A percentile compares a stretch with the other conserved stretches of the same genome.
Conservation (phyloP, 1,139 yeast species). For the Debaryomyces nepalensis region DNA sequence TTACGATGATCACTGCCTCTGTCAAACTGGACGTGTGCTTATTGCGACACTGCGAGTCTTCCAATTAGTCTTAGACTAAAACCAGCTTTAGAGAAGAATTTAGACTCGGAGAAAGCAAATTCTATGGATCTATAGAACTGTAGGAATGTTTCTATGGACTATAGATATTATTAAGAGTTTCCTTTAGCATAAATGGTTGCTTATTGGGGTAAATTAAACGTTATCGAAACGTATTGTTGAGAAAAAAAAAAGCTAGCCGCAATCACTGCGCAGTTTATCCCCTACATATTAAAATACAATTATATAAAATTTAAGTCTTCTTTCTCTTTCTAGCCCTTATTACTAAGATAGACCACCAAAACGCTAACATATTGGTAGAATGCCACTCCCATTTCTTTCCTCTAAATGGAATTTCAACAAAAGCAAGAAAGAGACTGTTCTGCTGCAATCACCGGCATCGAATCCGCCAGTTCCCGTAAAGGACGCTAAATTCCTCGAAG, state of each 20-base stretch:
- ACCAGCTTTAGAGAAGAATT: too few relatives aligned
- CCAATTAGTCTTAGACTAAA: too few relatives aligned
- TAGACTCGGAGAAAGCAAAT: too few relatives aligned
- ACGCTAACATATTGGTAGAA: constrained; percentile 1
- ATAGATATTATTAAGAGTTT: too few relatives aligned
- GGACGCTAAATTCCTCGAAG: constrained; percentile 1
- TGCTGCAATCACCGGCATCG: neutral
- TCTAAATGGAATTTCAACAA: constrained; percentile 11
- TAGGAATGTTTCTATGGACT: too few relatives aligned
- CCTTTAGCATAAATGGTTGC: neutral
- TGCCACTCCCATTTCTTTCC: constrained; percentile 14
- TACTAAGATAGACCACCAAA: neutral
- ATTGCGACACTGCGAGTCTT: too few relatives aligned
- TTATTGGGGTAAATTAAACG: neutral
- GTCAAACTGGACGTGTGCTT: neutral
- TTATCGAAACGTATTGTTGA: neutral
- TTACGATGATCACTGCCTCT: constrained; percentile 3
- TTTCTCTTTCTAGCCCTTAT: neutral
- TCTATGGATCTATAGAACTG: too few relatives aligned
- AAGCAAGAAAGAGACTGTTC: constrained; percentile 6
- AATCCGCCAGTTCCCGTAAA: constrained; percentile 4
- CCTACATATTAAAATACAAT: neutral
- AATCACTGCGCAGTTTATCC: constrained; percentile 10
- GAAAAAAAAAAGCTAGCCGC: constrained; percentile 7
- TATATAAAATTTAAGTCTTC: constrained; percentile 5